Percentiles rank a stretch among this genome's conserved stretches.
Evolutionary conservation across 345 rosid species (phyloP).

Genomic region (Ceriops decandra): DNA sequence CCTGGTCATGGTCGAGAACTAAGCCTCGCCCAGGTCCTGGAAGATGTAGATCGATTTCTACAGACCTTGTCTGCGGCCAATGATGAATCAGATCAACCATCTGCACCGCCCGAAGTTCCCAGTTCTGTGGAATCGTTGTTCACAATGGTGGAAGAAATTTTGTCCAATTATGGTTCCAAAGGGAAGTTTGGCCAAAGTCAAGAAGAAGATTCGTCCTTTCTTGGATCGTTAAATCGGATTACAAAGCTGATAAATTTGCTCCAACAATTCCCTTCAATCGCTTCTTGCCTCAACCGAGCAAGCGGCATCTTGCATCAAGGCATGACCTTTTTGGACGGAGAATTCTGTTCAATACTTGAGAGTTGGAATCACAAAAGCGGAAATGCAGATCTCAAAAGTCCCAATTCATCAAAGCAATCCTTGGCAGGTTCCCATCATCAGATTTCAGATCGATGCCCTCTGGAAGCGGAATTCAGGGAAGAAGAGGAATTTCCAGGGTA

Average conservation of each 20-base stretch:
- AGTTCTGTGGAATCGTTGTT: conserved; percentile 38
- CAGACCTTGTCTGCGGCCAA: conserved; percentile 13
- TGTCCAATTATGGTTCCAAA: conserved; percentile 32
- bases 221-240: conserved; percentile 37
- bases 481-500: conserved; percentile 28
- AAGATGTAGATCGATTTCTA: conserved; percentile 48
- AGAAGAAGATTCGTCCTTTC: conserved; percentile 37
- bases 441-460: conserved; percentile 17
- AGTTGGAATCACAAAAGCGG: conserved; percentile 2
- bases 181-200: conserved; percentile 36
- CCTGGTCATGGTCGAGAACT: neutral
- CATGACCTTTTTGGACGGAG: conserved; percentile 11
- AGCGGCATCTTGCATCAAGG: conserved; percentile 5
- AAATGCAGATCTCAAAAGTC: conserved; percentile 28
- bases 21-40: conserved; percentile 26
- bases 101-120: conserved; percentile 31
- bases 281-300: conserved; percentile 8
- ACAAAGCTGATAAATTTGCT: conserved; percentile 35
- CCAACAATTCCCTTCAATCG: conserved; percentile 18
- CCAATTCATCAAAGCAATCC: conserved; percentile 21
- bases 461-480: conserved; percentile 3
- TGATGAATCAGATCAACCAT: neutral
- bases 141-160: conserved; percentile 39
- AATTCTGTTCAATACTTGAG: conserved; percentile 10
- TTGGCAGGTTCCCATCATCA: conserved; percentile 6